Percentiles rank a stretch among this genome's conserved stretches.
phyloP scores from a whole-genome alignment of 148 eudicot genomes.

The Euryodendron excelsum region DNA sequence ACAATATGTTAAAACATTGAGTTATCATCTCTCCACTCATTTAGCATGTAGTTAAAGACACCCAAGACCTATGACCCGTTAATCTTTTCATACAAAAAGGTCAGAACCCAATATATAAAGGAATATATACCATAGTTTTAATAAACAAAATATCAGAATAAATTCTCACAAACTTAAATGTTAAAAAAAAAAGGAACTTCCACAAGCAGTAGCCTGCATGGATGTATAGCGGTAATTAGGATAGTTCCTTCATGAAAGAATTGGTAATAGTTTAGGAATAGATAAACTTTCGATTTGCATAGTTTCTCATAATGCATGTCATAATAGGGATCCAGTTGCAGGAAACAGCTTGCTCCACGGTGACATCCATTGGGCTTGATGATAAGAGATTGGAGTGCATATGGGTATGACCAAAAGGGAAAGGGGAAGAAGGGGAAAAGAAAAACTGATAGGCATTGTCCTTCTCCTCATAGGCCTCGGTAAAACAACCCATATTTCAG shows the following conservation, averaged over 20 bases:
- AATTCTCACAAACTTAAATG: not conserved
- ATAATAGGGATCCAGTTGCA: not conserved
- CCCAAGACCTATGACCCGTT: not conserved
- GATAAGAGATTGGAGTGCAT: too few relatives aligned
- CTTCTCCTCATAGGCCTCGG: too few relatives aligned
- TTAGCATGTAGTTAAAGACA: not conserved
- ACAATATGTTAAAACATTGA: not conserved
- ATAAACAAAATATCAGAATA: not conserved
- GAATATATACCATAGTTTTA: not conserved
- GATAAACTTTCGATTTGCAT: too few relatives aligned
- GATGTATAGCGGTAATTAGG: not conserved
- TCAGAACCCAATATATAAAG: too few relatives aligned
- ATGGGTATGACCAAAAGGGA: too few relatives aligned
- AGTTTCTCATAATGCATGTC: not conserved
- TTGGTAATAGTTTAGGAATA: too few relatives aligned
- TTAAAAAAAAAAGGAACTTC: not conserved
- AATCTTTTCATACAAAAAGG: not conserved
- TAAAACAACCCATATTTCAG: too few relatives aligned
- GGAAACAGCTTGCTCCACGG: not conserved
- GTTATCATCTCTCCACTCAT: not conserved
- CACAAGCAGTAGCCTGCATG: not conserved
- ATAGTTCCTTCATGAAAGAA: too few relatives aligned
- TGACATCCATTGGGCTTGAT: too few relatives aligned
- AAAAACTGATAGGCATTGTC: too few relatives aligned
- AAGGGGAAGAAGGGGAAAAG: too few relatives aligned